Evolutionary conservation across 352 stramenopile genomes (phyloP), one percentile per base, ranked within the genome.

Genomic region (Globisporangium nagaii): DNA sequence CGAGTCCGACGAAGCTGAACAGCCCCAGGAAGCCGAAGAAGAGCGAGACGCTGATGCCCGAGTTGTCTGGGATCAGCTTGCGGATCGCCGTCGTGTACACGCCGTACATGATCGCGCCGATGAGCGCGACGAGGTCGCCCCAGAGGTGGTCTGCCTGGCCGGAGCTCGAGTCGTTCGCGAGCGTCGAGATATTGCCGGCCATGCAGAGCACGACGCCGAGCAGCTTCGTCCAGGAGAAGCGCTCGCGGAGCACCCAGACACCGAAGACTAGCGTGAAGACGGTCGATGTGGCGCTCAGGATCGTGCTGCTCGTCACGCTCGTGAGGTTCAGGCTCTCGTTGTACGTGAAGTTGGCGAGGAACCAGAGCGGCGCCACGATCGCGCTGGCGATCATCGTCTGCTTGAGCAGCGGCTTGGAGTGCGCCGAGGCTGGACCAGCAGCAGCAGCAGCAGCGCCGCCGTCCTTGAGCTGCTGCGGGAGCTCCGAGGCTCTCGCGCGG

Each of bases 21-120:
- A 93, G 30, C 35, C 96, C 95, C 35, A 99, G 76, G 64, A 98
- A 97, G 3, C 96, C 96, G 53, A 99, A 95, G 42, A 98, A 87
- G 11, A 98, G 72, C 62, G 88, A 82, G 71, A 98, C 94, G 41
- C 84, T 96, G 54, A 97, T 87, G 39, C 78, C 73, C 34, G 84
- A 72, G 56, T 96, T 87, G 66, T 98, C 75, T 11, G 78, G 75
- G 40, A 88, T 87, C 42, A 79, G 31, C 19, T 60, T 60, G 53
- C 86, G 74, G 55, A 97, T 84, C 52, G 90, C 75, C 8, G 90
- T 86, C n/a, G 93, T 96, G 75, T 98, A 98, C 27, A 94, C 81
- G 36, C 88, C 95, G 72, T 98, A 98, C 63, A 96, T 91, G 46
- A 96, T 74, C 44, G 94, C 90, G 8, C 73, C 68, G 46, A 91